These are phyloP conservation scores for Aspergillus transmontanensis DNA, from an alignment of 2,329 filamentous ascomycete genomes.

Conservation along the genomic window DNA sequence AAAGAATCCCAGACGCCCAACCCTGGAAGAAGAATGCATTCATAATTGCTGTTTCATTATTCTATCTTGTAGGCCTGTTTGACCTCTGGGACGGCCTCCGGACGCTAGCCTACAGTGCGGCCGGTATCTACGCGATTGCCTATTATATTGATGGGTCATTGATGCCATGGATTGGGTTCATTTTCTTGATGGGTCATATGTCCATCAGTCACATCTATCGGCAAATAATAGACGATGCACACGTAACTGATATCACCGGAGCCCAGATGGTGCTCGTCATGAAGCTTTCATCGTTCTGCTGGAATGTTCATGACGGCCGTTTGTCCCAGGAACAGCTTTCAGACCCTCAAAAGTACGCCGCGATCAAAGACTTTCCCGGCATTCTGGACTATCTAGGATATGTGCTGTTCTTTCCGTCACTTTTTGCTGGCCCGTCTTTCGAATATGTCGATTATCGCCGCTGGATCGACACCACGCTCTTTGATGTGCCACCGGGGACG, in stretches of 20 bases:
- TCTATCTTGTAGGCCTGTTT: slow-evolving; percentile 92
- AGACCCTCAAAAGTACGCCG: slow-evolving; percentile 81
- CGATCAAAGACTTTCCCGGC: slow-evolving; percentile 71
- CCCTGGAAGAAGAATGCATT: slow-evolving; percentile 88
- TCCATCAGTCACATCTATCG: slow-evolving; percentile 84
- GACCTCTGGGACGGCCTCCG: slow-evolving; percentile 84
- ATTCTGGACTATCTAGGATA: slow-evolving; percentile 85
- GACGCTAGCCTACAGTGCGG: slow-evolving; percentile 77
- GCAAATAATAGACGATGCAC: slow-evolving; percentile 68
- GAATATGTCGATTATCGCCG: slow-evolving; percentile 90
- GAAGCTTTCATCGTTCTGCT: slow-evolving; percentile 95
- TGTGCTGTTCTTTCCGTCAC: slow-evolving; percentile 90
- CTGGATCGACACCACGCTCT: slow-evolving; percentile 95
- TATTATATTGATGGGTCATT: slow-evolving; percentile 81
- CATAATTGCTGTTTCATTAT: slow-evolving; percentile 75
- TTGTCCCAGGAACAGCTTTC: slow-evolving; percentile 78
- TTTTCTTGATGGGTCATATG: slow-evolving; percentile 95
- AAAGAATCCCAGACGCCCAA: slow-evolving; percentile 82
- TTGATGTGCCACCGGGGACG: slow-evolving; percentile 77
- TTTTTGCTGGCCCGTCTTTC: slow-evolving; percentile 89
- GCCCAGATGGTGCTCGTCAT: slow-evolving; percentile 98
- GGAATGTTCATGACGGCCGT: slow-evolving; percentile 94
- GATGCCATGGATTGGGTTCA: slow-evolving; percentile 97
- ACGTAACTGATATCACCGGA: slow-evolving; percentile 80
- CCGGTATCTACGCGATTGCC: slow-evolving; percentile 80